Evolutionary conservation across 2,329 filamentous ascomycete species (phyloP), one percentile per base, ranked within the genome.

Genomic region (Aspergillus sp.): DNA sequence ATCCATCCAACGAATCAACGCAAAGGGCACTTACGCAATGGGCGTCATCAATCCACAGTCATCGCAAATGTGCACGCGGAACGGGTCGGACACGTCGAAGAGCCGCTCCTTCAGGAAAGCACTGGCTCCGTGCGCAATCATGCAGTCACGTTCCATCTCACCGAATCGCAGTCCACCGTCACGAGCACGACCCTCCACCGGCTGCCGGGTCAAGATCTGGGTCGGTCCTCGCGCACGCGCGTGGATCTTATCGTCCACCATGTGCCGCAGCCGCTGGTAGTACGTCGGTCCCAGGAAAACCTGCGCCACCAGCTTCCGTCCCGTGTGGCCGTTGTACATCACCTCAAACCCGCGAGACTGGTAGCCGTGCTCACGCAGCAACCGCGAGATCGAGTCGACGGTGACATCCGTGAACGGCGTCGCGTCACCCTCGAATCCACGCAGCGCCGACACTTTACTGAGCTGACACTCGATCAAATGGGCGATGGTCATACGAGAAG

Each of bases 131-230:
- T 99, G 95, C n/a, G 95, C 91, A 79, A 99, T 99, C 94, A 99
- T 99, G 73, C 94, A 99, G 84, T 99, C 95, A 78, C 95, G 93
- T 77, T 99, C 95, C 94, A 99, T 99, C 81, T 99, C 94, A 86
- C 94, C 94, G 85, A 99, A 99, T 71, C 95, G 93, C 42, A 99
- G 83, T 80, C 94, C 94, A 82, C 94, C 94, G 71, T 99, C 95
- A 75, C 95, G 82, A 3, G 94, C 94, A 84, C 95, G 89, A 88
- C 94, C 94, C 77, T 99, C 94, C 13, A 99, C 94, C 16, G 94
- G 94, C 74, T 99, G 94, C 53, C 95, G 83, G 2, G 94, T 99
- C 77, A 99, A 84, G 67, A 99, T 99, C 76, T 99, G 94, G 19
- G 96, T 89, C 1, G 94, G 94, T 32, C 95, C 94, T 71, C 94